phyloP scores from a whole-genome alignment of 805 yeast species.

The Yarrowia sp. region DNA sequence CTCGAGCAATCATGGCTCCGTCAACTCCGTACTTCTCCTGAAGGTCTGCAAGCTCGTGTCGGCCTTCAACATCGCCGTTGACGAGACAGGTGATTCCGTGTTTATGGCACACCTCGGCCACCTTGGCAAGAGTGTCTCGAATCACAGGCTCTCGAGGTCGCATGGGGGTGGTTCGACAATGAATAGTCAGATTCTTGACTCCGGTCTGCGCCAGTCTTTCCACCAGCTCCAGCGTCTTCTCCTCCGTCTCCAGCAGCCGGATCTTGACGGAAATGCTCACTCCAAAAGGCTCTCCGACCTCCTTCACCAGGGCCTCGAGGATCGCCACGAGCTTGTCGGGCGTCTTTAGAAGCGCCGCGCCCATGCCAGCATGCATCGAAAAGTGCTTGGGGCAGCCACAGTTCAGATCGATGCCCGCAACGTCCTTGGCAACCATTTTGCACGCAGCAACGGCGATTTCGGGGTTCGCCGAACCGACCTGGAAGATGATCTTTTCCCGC shows the following conservation, averaged over 20 bases:
- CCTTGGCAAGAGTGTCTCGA: constrained; percentile 61
- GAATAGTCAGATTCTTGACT: constrained; percentile 79
- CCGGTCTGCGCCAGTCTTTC: constrained; percentile 67
- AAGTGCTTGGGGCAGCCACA: constrained; percentile 98
- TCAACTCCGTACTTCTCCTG: constrained; percentile 54
- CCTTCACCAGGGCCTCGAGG: constrained; percentile 60
- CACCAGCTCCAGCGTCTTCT: constrained; percentile 61
- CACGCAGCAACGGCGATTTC: constrained; percentile 89
- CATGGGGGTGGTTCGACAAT: constrained; percentile 88
- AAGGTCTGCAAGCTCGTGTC: constrained; percentile 53
- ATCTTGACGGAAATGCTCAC: constrained; percentile 92
- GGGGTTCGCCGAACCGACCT: constrained; percentile 84
- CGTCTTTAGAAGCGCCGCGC: constrained; percentile 81
- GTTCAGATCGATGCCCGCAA: constrained; percentile 88
- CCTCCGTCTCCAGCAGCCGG: constrained; percentile 64
- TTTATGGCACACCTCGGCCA: constrained; percentile 59
- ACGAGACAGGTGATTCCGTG: constrained; percentile 70
- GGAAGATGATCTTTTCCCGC: constrained; percentile 70
- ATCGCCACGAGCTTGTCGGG: constrained; percentile 79
- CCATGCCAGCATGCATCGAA: constrained; percentile 94
- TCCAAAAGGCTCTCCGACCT: constrained; percentile 72
- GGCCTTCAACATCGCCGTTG: constrained; percentile 70
- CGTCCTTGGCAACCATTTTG: constrained; percentile 72
- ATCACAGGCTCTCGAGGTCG: constrained; percentile 76
- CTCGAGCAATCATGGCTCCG: constrained; percentile 92